Evolutionary conservation across 1,139 yeast species (phyloP).

Genomic region (Suhomyces guaymorum): DNA sequence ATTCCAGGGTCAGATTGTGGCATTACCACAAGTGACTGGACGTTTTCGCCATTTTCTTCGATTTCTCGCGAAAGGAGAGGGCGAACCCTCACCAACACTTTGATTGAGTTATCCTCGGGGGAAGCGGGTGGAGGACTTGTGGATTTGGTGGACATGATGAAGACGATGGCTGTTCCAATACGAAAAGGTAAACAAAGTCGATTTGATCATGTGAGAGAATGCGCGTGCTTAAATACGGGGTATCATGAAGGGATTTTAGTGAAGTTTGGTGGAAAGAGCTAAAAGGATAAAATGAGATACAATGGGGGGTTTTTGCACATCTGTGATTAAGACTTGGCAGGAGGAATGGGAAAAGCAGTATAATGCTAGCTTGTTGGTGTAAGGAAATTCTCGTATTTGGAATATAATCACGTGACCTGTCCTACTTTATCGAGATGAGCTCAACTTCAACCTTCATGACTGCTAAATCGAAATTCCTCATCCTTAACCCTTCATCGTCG

Average conservation of each 20-base stretch:
- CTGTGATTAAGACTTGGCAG: no score
- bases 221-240: no score
- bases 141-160: neutral
- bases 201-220: no score
- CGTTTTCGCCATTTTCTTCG: constrained; percentile 4
- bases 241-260: no score
- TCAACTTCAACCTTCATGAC: constrained; percentile 3
- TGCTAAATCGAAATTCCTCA: constrained; percentile 35
- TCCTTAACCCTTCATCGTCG: constrained; percentile 50
- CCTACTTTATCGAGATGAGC: neutral
- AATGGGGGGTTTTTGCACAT: no score
- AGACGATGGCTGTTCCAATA: no score
- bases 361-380: no score
- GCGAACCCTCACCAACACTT: constrained; percentile 49
- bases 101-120: constrained; percentile 30
- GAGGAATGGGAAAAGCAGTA: no score
- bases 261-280: no score
- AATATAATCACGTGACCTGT: constrained; percentile 1
- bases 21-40: constrained; percentile 33
- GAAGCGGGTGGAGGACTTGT: neutral
- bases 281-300: no score
- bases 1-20: constrained; percentile 24
- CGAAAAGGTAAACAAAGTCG: constrained; percentile 9
- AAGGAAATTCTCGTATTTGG: no score
- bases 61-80: constrained; percentile 43